A percentile compares a stretch with the other conserved stretches of the same genome.
Evolutionary conservation across 148 eudicot species (phyloP).

Genomic region (Camellia lanceoleosa): DNA sequence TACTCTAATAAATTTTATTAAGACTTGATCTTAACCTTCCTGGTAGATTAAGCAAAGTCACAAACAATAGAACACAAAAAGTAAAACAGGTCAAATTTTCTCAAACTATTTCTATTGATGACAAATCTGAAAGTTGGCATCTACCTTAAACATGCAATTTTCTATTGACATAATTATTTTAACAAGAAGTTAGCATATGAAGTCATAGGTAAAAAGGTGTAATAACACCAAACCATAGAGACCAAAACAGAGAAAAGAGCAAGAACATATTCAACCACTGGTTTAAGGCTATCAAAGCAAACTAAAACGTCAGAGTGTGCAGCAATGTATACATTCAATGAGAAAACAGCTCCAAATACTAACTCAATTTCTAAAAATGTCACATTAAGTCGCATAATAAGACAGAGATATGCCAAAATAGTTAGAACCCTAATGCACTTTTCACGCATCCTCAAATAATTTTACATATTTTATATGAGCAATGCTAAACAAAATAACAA

Average conservation of each 20-base stretch:
- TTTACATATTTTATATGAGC: too few relatives aligned
- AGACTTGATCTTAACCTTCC: neutral
- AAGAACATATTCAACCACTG: neutral
- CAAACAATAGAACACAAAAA: neutral
- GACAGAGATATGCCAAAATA: too few relatives aligned
- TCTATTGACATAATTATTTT: neutral
- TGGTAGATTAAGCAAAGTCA: neutral
- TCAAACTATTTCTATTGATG: neutral
- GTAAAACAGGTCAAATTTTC: neutral
- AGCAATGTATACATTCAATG: neutral
- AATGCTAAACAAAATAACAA: too few relatives aligned
- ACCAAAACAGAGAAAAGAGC: neutral
- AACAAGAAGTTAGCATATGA: neutral
- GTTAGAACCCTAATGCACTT: too few relatives aligned
- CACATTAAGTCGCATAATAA: too few relatives aligned
- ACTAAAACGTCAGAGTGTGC: neutral
- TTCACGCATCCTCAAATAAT: too few relatives aligned
- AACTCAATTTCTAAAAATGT: neutral
- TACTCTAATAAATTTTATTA: neutral
- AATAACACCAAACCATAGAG: neutral
- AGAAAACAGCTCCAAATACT: neutral
- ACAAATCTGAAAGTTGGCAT: conserved; percentile 2
- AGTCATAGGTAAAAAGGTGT: too few relatives aligned
- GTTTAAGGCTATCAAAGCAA: conserved; percentile 3
- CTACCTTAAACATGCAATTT: neutral